Conservation (phyloP, 2,329 filamentous ascomycete genomes). For the Cladophialophora chaetospira region DNA sequence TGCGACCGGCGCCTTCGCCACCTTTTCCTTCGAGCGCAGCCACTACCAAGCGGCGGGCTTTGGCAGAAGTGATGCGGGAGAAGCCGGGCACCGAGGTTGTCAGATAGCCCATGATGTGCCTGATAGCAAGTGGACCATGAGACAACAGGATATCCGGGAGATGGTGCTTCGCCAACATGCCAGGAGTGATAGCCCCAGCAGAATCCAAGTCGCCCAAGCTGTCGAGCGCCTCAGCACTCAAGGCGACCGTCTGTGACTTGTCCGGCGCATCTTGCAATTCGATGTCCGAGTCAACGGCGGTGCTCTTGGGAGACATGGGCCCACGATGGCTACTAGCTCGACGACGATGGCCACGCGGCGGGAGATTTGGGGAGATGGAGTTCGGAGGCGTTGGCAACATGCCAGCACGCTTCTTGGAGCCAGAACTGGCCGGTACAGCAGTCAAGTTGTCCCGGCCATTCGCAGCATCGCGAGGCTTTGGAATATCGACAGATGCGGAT, state of each 20-base stretch:
- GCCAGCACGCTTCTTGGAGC: constrained; percentile 32
- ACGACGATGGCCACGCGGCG: constrained; percentile 76
- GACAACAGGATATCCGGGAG: constrained; percentile 86
- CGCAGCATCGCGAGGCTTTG: constrained; percentile 45
- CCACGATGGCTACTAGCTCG: constrained; percentile 59
- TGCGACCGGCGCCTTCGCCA: constrained; percentile 54
- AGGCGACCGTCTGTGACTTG: constrained; percentile 44
- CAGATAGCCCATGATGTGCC: constrained; percentile 91
- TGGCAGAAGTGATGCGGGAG: constrained; percentile 77
- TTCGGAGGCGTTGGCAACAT: constrained; percentile 86
- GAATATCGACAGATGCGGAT: constrained; percentile 53
- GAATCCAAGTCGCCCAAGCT: constrained; percentile 65
- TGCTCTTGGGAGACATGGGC: constrained; percentile 45
- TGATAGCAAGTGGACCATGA: constrained; percentile 89
- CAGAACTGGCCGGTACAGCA: constrained; percentile 34
- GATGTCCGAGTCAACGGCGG: constrained; percentile 77
- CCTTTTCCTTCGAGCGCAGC: constrained; percentile 80
- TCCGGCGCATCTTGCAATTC: constrained; percentile 74
- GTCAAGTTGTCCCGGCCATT: constrained; percentile 41
- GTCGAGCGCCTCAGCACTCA: constrained; percentile 49
- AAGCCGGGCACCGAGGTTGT: constrained; percentile 92
- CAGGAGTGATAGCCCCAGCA: constrained; percentile 78
- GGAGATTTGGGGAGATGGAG: constrained; percentile 86
- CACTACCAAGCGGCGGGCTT: constrained; percentile 89
- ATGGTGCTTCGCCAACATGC: constrained; percentile 84